Evolutionary conservation across 2,329 filamentous ascomycete species (phyloP), one percentile per base, ranked within the genome.

Genomic region (Claviceps quebecensis): DNA sequence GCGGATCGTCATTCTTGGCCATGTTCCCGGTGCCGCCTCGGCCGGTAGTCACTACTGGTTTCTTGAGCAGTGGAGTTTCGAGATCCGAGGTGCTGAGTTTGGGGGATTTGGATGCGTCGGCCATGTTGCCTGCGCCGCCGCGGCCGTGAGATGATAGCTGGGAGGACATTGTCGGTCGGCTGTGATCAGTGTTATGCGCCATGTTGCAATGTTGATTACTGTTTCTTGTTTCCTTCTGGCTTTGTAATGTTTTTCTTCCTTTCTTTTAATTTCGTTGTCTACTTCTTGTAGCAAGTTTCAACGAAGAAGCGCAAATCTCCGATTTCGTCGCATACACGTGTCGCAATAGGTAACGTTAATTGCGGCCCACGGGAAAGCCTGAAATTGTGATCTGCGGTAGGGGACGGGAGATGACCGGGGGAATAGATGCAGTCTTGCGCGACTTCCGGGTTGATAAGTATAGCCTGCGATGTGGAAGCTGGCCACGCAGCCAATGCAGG

Each of bases 11-110:
- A 63, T 84, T 83, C 58, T 70, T 72, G 47, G 85, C 81, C 84
- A 95, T 95, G 72, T 95, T 95, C 54, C 89, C 89, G 4, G 79
- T 83, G 55, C 90, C 90, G 52, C 90, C 90, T 49, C 90, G 86
- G 52, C 90, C 90, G 3, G 90, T 96, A 19, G 90, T 95, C 63
- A 91, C 89, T 57, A 87, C 74, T n/a, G 85, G 71, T 46, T 78
- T 78, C 71, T 94, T 95, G 63, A 97, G 79, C 13, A 80, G 85
- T 1, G 90, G 90, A 1, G 89, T 95, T 60, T 83, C 72, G 56
- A 95, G 80, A 61, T 91, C 86, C 53, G 77, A 69, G 45, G 80
- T 69, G 34, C 72, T 68, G 45, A 80, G 59, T 56, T 78, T 70
- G 48, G 80, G 71, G 14, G 72, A 72, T 55, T 73, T 68, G 56